Base-by-base conservation (phyloP, 2,329 filamentous ascomycete genomes). In the Incumbomyces delicatus region DNA sequence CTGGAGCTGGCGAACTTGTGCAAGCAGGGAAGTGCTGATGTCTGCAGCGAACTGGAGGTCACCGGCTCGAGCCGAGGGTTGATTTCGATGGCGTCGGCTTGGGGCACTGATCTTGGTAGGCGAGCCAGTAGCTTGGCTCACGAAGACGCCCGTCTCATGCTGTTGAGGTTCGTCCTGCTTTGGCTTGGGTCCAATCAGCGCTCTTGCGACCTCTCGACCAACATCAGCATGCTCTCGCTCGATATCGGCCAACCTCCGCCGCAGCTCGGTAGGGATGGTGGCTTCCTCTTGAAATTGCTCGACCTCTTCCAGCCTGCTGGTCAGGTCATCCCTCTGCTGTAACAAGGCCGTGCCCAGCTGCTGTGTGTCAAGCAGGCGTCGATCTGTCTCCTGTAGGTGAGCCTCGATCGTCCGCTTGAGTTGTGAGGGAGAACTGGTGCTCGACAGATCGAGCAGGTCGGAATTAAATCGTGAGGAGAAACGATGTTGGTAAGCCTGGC, bases 11-110 rank as follows among this genome's bases (percentile, higher is more conserved):
- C 92, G 83, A 42, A 98, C 85, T 67, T 96, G 92, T n/a, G 85
- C 81, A 43, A 98, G 82, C 43, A 98, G 74, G 1, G 88, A 95
- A 5, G 87, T 95, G 61, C 88, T 95, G 59, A 98, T 95, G 62
- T 98, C 90, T 42, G 92, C 89, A n/a, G 90, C 92, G 61, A 98
- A 94, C 58, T 95, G 88, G 61, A 98, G 94, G 60, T 98, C 92
- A 62, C 96, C 88, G 11, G 94, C 83, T 43, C 89, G 81, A 61
- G 82, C 92, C 8, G 84, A 78, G 2, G 87, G 85, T 61, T 95
- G 90, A 57, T 96, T 96, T 47, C 92, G 79, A 61, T 92, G 78
- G 63, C 89, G 92, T 56, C 90, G 80, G 56, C 86, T 90, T 1
- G 88, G 88, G 7, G 92, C 85, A 58, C 76, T 85, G 52, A 94